Evolutionary conservation across 768 basidiomycete genomes (phyloP), one percentile per base, ranked within the genome.

Genomic region (Tylopilus cervinicoccineus): DNA sequence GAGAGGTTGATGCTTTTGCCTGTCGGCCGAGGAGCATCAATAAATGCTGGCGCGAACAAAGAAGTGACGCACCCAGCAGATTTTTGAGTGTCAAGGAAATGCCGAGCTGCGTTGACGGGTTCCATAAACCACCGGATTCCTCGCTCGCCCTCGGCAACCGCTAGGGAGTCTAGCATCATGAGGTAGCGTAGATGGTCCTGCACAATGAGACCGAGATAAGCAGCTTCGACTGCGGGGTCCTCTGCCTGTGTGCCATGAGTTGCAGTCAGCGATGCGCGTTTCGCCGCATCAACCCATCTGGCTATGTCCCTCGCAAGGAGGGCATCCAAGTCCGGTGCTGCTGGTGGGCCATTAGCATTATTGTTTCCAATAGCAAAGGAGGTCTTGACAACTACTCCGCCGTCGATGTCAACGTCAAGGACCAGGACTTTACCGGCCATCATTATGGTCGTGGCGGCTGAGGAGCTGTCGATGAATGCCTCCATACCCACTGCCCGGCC

Each of bases 401-500:
- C 65, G 12, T 68, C 65, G 53, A 91, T 77, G 55, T 87, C 83
- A 50, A 89, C 74, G 61, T 91, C 88, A 45, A 90, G 68, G 28
- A 90, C 87, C 10, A 91, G 70, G n/a, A 88, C 81, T 62, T 88
- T 88, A 2, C 88, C 88, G 4, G 81, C 88, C 31, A 89, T 75
- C 17, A 84, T 76, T 32, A 88, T 68, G 0, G 76, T 82, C 33
- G 76, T 69, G 22, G 70, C 70, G 14, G 50, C 32, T 14, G 76
- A 77, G 50, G 75, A 76, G 31, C 72, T 72, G 53, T 88, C 87
- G 51, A 75, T 78, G 70, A 86, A 90, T 4, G 80, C 72, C 57
- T 89, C 85, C 85, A 89, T 85, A 23, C 84, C 86, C 5, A 75
- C 80, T 23, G 75, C 68, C 16, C 73, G 74, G 6, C 80, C 81